Base-by-base conservation (phyloP, 192 early-diverging fungal genomes). In the Phlyctochytrium planicorne region DNA sequence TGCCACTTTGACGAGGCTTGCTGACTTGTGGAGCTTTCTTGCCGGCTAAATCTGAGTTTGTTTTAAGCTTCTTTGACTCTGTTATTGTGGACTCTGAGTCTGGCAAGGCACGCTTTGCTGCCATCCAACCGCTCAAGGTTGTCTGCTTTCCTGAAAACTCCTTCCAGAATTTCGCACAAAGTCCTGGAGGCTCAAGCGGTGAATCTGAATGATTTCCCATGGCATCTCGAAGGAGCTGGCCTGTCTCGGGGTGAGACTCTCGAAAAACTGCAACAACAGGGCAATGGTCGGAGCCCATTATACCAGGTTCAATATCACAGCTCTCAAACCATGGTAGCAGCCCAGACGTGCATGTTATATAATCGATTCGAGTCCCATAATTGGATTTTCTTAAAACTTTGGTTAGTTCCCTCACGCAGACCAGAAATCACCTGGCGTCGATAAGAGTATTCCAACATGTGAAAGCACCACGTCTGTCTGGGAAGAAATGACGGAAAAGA, bases 231-330 rank as follows among this genome's bases (percentile, higher is more conserved):
- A 77, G 66, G 2, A 20, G 1, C 30, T 34, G 53, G 6, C 70
- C 70, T 4, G 71, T 72, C 24, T 47, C 62, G 20, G 69, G 75
- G 52, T 80, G 61, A 24, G 12, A 31, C 31, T 60, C 72, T 24
- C 52, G 33, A 3, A 79, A 30, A 0, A 32, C 14, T 25, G 66
- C 72, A 3, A 78, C 67, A 0, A 93, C 88, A 1, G 90, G 91
- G 65, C 93, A 94, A 69, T 94, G 93, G 73, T 94, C 93, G 17
- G 87, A 89, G 4, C 93, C 93, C 56, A 85, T 70, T 14, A 92
- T 69, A 1, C 84, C 62, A 3, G 85, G 78, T 33, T 84, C 71
- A 2, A 91, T 77, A 52, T 87, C 71, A 27, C 87, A 80, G 25
- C 67, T 78, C n/a, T 74, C 74, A 59, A 92, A 78, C 85, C 84